phyloP scores from a whole-genome alignment of 2,329 filamentous ascomycete species.

The Monilinia fructigena region DNA sequence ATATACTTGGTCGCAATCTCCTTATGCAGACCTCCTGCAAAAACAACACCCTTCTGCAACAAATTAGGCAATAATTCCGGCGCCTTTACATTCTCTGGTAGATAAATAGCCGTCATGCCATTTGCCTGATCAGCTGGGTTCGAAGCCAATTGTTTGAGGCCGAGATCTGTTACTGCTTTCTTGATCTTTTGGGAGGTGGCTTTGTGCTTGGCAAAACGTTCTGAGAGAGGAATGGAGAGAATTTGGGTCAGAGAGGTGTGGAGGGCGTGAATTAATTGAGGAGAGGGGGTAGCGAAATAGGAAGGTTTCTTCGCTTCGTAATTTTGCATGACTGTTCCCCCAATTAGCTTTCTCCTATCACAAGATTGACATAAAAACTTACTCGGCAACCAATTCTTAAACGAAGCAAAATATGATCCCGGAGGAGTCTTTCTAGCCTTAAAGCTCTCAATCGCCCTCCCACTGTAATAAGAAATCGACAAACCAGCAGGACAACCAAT shows the following conservation, averaged over 20 bases:
- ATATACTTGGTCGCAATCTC: constrained; percentile 93
- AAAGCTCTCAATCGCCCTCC: constrained; percentile 77
- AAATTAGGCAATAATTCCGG: constrained; percentile 83
- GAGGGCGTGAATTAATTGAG: constrained; percentile 88
- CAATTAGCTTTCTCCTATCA: constrained; percentile 15
- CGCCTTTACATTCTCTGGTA: constrained; percentile 79
- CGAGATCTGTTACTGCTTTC: constrained; percentile 74
- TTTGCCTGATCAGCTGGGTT: constrained; percentile 91
- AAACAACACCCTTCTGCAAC: constrained; percentile 83
- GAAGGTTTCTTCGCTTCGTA: constrained; percentile 97
- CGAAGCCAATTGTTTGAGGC: constrained; percentile 80
- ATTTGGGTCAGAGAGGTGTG: constrained; percentile 88
- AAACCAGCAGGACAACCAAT: constrained; percentile 94
- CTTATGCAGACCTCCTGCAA: constrained; percentile 94
- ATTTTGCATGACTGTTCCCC: constrained; percentile 81
- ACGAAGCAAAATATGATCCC: constrained; percentile 87
- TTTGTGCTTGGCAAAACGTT: constrained; percentile 80
- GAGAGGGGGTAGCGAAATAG: constrained; percentile 95
- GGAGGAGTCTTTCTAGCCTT: constrained; percentile 79
- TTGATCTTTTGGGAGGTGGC: constrained; percentile 83
- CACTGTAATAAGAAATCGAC: constrained; percentile 91
- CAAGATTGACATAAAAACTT: constrained; percentile 40
- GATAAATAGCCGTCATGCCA: constrained; percentile 96
- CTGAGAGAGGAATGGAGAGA: constrained; percentile 71
- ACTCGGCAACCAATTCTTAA: constrained; percentile 97